A percentile compares a stretch with the other conserved stretches of the same genome.
Evolutionary conservation across 1,139 yeast genomes (phyloP).

Genomic region (Hanseniaspora uvarum): DNA sequence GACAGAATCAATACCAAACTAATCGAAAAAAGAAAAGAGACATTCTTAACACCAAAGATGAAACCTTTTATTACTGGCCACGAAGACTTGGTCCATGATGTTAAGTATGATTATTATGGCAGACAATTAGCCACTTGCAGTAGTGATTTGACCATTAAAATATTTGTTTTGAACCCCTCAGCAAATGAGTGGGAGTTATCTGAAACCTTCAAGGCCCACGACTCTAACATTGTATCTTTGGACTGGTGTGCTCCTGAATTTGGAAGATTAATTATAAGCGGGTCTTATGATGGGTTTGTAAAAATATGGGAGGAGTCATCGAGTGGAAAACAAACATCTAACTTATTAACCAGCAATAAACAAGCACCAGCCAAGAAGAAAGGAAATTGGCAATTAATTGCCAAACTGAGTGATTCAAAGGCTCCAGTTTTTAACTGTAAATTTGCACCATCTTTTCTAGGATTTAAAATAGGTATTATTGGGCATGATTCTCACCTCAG

Average conservation of each 20-base stretch:
- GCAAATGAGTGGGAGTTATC: conserved; percentile 59
- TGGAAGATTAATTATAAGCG: conserved; percentile 76
- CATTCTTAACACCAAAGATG: conserved; percentile 27
- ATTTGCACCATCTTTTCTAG: conserved; percentile 81
- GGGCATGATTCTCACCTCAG: conserved; percentile 85
- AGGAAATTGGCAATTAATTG: conserved; percentile 64
- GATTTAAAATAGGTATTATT: conserved; percentile 73
- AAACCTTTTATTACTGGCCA: conserved; percentile 79
- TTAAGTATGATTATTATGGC: conserved; percentile 83
- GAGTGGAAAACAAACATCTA: not conserved
- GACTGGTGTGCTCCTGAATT: conserved; percentile 94
- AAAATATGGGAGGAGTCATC: conserved; percentile 72
- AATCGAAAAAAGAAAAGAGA: not conserved
- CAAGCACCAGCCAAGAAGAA: conserved; percentile 58
- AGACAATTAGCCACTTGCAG: conserved; percentile 83
- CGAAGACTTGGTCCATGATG: conserved; percentile 81
- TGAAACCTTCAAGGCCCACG: conserved; percentile 94
- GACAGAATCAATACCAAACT: too few species aligned
- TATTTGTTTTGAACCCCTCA: conserved; percentile 59
- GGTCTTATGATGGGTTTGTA: conserved; percentile 81
- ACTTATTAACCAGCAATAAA: not conserved
- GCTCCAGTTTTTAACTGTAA: conserved; percentile 86
- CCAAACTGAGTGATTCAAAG: conserved; percentile 69
- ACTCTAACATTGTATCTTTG: conserved; percentile 68
- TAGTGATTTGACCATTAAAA: conserved; percentile 82